Evolutionary conservation across 1,139 yeast genomes (phyloP), one percentile per base, ranked within the genome.

Genomic region (Barnettozyma hawaiiensis): DNA sequence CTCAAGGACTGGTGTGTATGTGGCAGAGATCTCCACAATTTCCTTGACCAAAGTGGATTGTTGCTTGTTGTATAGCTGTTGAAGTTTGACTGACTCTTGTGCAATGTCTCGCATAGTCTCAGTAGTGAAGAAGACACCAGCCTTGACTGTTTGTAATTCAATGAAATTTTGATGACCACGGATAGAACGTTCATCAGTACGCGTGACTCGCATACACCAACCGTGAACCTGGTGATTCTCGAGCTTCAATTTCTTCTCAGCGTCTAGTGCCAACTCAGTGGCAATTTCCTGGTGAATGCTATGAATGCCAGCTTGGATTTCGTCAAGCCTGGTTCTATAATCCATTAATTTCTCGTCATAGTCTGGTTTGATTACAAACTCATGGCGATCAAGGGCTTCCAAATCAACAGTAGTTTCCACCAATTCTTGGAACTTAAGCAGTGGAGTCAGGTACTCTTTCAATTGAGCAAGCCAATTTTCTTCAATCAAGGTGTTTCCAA

Each of bases 331-430:
- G 18, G 66, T 63, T 54, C 81, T 78, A 43, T 87, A 76, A 16
- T 69, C 73, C 39, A 79, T 71, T 43, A 92, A 69, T 9, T 81
- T 73, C 31, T 84, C 90, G 57, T 90, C 96, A 57, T 90, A 90
- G 53, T 87, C 96, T 1, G 97, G 89, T 52, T 82, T 84, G 44
- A 94, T 86, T 53, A 85, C 79, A 54, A 84, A 87, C 59, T 90
- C 92, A 45, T 85, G 83, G 40, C 73, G 67, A 40, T 84, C 89
- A 44, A 89, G 71, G 2, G 95, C 90, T 23, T 81, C 78, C 37
- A 92, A 68, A 59, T 92, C 98, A 19, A 94, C 82, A 0, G 97
- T 90, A 2, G 95, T 84, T 61, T 92, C 97, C 8, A 92, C 89
- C 57, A 94, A 71, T 55, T 89, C 96, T 58, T 85, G 84, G 41